Percentiles rank a stretch among this genome's conserved stretches.
Evolutionary conservation across 345 rosid species (phyloP).

Genomic region (Diplotaxis tenuifolia): DNA sequence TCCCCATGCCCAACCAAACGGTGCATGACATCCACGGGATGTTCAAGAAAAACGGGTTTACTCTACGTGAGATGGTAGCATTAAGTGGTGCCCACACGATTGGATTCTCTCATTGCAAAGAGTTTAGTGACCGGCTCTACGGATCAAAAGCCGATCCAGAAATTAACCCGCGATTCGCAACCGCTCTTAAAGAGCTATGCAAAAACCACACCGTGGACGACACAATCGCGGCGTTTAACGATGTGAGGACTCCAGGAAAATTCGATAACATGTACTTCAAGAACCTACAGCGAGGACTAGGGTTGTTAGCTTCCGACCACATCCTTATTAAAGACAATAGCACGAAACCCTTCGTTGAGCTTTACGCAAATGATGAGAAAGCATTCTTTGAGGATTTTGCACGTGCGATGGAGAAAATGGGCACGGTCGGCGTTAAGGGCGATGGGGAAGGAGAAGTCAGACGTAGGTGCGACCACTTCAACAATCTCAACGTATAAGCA

Average conservation of each 20-base stretch:
- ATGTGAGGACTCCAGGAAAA: slow-evolving; percentile 52
- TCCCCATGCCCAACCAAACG: slow-evolving; percentile 42
- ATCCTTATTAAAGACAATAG: slow-evolving; percentile 31
- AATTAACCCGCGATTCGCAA: slow-evolving; percentile 43
- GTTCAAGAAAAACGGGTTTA: slow-evolving; percentile 48
- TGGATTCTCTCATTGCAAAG: slow-evolving; percentile 60
- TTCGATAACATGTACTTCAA: slow-evolving; percentile 54
- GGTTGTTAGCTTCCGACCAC: slow-evolving; percentile 42
- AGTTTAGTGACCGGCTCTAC: slow-evolving; percentile 42
- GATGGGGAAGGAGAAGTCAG: slow-evolving; percentile 53
- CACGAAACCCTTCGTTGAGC: slow-evolving; percentile 41
- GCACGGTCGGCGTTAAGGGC: slow-evolving; percentile 40
- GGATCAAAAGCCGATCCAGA: slow-evolving; percentile 39
- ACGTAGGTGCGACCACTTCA: slow-evolving; percentile 52
- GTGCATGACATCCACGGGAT: slow-evolving; percentile 39
- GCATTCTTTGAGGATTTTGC: slow-evolving; percentile 47
- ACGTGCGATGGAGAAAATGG: slow-evolving; percentile 50
- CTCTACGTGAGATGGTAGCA: slow-evolving; percentile 49
- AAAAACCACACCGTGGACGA: slow-evolving; percentile 33
- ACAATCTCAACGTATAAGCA: slow-evolving; percentile 31
- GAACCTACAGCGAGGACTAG: slow-evolving; percentile 48
- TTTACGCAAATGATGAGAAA: slow-evolving; percentile 43
- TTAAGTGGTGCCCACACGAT: slow-evolving; percentile 61
- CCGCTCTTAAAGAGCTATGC: slow-evolving; percentile 40
- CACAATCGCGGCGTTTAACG: slow-evolving; percentile 55